phyloP scores from a whole-genome alignment of 1,284 basidiomycete genomes.

The Meripilus lineatus region DNA sequence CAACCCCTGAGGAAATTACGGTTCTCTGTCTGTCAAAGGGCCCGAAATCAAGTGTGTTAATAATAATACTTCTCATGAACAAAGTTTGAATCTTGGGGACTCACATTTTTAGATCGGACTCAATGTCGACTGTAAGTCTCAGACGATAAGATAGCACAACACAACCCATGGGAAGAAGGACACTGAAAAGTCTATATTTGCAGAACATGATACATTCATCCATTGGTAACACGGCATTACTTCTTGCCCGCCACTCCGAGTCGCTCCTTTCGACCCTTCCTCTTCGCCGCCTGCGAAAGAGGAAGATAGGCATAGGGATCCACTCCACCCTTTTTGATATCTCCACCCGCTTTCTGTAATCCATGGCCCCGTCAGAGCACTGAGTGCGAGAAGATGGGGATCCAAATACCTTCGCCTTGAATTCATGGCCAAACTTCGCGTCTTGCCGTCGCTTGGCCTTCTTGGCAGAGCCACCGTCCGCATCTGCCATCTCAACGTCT shows the following conservation, averaged over 20 bases:
- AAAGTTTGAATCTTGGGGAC: too few species aligned
- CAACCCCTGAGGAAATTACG: too few species aligned
- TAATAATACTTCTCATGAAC: too few species aligned
- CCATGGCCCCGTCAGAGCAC: not conserved
- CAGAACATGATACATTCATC: not conserved
- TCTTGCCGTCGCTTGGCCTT: constrained; percentile 59
- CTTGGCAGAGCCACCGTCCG: constrained; percentile 30
- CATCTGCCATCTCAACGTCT: constrained; percentile 72
- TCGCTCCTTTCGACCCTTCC: constrained; percentile 30
- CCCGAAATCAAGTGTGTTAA: too few species aligned
- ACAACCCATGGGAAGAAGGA: too few species aligned
- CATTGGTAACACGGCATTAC: constrained; percentile 13
- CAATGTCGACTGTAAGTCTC: too few species aligned
- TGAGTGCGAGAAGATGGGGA: not conserved
- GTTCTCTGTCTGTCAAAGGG: too few species aligned
- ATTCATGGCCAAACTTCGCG: constrained; percentile 77
- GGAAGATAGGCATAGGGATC: constrained; percentile 94
- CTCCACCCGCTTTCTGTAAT: constrained; percentile 83
- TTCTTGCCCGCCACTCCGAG: constrained; percentile 31
- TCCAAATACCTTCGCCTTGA: constrained; percentile 72
- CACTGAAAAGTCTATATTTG: not conserved
- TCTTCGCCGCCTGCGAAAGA: constrained; percentile 78
- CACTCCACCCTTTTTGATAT: constrained; percentile 80
- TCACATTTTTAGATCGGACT: too few species aligned
- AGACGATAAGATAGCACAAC: too few species aligned